Percentiles rank a stretch among this genome's conserved stretches.
phyloP scores from a whole-genome alignment of 495 filamentous ascomycete species.

The Tuber borchii region DNA sequence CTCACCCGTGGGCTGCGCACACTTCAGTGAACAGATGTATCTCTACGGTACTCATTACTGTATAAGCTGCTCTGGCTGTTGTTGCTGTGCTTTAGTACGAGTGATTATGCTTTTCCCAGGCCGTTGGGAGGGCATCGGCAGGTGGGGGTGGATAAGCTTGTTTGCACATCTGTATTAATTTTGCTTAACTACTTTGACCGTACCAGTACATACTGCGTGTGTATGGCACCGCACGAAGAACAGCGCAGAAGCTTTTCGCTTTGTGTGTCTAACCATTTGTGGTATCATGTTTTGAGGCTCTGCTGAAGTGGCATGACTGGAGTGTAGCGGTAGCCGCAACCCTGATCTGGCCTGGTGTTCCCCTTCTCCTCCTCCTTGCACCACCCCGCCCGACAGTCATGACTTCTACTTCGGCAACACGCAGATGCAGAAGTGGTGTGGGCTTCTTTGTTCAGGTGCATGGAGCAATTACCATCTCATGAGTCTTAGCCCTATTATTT shows the following conservation, averaged over 20 bases:
- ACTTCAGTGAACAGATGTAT: neutral
- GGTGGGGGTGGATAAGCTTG: slow-evolving; percentile 4
- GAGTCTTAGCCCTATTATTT: neutral
- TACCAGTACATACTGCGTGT: neutral
- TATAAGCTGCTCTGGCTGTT: too few species aligned
- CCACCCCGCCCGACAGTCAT: neutral
- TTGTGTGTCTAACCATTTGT: neutral
- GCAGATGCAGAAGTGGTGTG: neutral
- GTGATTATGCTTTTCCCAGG: neutral
- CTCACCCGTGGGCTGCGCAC: neutral
- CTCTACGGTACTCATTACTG: neutral
- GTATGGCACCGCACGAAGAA: neutral
- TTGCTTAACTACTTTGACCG: neutral
- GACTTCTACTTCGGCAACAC: neutral
- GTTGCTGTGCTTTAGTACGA: neutral
- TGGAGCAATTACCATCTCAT: neutral
- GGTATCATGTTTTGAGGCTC: slow-evolving; percentile 4
- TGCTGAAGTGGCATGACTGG: neutral
- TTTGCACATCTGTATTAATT: neutral
- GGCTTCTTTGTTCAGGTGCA: neutral
- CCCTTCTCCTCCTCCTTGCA: neutral
- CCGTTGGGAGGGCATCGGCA: neutral
- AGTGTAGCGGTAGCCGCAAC: neutral
- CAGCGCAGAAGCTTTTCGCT: neutral
- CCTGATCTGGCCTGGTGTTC: neutral